Base-by-base conservation (phyloP, 2,329 filamentous ascomycete species). In the Cladophialophora psammophila region DNA sequence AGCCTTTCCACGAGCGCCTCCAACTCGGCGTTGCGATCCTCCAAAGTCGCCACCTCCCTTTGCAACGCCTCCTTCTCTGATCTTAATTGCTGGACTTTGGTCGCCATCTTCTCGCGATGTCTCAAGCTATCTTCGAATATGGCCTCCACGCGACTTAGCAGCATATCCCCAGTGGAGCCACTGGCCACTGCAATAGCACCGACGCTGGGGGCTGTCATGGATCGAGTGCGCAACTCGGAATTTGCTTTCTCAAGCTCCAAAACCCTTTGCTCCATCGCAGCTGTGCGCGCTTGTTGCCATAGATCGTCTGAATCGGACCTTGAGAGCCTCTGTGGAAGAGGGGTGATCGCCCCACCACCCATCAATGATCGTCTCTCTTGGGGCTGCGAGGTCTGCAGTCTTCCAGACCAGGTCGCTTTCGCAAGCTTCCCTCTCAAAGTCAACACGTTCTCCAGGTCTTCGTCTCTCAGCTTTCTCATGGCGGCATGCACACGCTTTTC, bases 1-100 rank as follows among this genome's bases (percentile, higher is more conserved):
- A 75, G 76, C 15, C 81, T 74, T 72, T 86, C 82, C 2, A 86
- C 64, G 48, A 86, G 72, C 36, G 74, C 74, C 66, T 80, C 79
- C 54, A 81, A 67, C 31, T 73, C 72, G 53, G 78, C 74, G 65
- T 75, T 77, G 35, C 79, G 78, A 63, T 80, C 79, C 68, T 81
- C 79, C 70, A 76, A 77, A 38, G 74, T 72, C 59, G 78, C 75
- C 65, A 80, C 65, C 53, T 80, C 77, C 64, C 69, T 77, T 71
- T 79, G 77, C 67, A 80, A 68, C 2, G 60, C 66, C 72, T 81
- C 79, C 72, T 80, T 80, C 69, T 81, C 79, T 2, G 74, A 76
- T 42, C 79, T 69, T n/a, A 81, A 70, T 18, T 74, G 73, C 68
- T 80, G 78, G 60, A 80, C 63, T 69, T 74, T 77, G 6, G 72